phyloP scores from a whole-genome alignment of 148 eudicot species.

The Agrostemma githago region DNA sequence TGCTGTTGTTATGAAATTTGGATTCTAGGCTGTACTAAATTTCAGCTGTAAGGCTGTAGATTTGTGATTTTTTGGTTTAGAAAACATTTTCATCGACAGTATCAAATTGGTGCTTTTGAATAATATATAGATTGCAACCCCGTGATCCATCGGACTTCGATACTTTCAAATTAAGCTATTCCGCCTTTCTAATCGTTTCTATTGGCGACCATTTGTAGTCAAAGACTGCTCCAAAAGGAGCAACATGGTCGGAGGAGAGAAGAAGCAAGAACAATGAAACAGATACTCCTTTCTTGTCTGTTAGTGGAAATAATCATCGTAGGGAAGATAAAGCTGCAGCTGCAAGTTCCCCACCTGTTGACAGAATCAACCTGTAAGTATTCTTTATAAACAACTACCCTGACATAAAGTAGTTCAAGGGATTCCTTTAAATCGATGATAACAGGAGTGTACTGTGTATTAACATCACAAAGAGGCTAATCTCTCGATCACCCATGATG shows the following conservation, averaged over 20 bases:
- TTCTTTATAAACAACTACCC: neutral
- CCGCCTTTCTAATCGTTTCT: neutral
- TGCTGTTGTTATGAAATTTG: too few relatives aligned
- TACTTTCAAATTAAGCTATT: neutral
- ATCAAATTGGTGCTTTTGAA: neutral
- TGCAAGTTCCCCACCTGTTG: constrained; percentile 39
- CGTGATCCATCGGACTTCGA: neutral
- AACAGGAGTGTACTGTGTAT: neutral
- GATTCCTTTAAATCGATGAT: neutral
- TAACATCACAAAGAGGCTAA: neutral
- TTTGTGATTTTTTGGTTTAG: too few relatives aligned
- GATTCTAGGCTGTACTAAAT: neutral
- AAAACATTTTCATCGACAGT: neutral
- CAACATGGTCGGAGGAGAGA: neutral
- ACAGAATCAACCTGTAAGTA: constrained; percentile 73
- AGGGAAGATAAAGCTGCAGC: constrained; percentile 23
- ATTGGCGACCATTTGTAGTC: constrained; percentile 27
- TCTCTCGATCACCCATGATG: neutral
- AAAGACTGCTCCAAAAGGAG: constrained; percentile 21
- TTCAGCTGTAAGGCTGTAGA: neutral
- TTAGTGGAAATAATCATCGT: constrained; percentile 21
- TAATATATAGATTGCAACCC: neutral
- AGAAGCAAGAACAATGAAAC: constrained; percentile 11
- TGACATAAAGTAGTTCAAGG: neutral
- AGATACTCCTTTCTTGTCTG: constrained; percentile 16